Evolutionary conservation across 2,329 filamentous ascomycete genomes (phyloP), one percentile per base, ranked within the genome.

Genomic region (Hypoxylon sp.): DNA sequence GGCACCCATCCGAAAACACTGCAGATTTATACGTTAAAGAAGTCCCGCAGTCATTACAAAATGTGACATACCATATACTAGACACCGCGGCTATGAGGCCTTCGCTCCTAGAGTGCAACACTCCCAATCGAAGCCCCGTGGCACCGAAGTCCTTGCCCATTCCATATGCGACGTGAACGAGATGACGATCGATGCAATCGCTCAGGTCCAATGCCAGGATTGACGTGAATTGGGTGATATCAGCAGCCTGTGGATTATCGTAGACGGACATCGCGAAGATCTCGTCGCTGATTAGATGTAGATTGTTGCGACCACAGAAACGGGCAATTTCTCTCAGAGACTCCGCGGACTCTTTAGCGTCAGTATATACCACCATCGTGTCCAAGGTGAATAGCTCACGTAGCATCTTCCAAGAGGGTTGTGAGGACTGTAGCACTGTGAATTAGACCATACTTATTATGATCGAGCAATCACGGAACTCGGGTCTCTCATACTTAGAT

Each of bases 231-330:
- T 35, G 21, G 10, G 24, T 29, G 37, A 24, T 21, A 35, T 55
- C 11, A 42, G 35, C 3, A 46, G 21, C 52, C 7, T 46, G 31
- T 31, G 52, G 52, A 21, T 55, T 55, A 2, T 55, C 35, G 24
- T 55, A 55, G 7, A 55, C 52, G 11, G 52, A 55, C 52, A 29
- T 55, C 11, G 54, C 54, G 27, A 57, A 57, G 10, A 57, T 15
- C 24, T 57, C 54, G 15, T 57, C 54, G 13, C 39, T 19, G 27
- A 57, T 57, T 27, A 57, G 42, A 10, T 57, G 54, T 1, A 57
- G 39, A 7, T 57, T 32, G 27, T 57, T 42, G 2, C 15, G 27
- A 24, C 42, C 39, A 57, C 54, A 57, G 24, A 57, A 57, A 35
- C 29, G 35, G 35, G 52, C 35, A 19, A 55, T 46, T 19, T 55